A percentile compares a stretch with the other conserved stretches of the same genome.
Evolutionary conservation across 768 basidiomycete genomes (phyloP).

Genomic region (Phlegmacium glaucopus): DNA sequence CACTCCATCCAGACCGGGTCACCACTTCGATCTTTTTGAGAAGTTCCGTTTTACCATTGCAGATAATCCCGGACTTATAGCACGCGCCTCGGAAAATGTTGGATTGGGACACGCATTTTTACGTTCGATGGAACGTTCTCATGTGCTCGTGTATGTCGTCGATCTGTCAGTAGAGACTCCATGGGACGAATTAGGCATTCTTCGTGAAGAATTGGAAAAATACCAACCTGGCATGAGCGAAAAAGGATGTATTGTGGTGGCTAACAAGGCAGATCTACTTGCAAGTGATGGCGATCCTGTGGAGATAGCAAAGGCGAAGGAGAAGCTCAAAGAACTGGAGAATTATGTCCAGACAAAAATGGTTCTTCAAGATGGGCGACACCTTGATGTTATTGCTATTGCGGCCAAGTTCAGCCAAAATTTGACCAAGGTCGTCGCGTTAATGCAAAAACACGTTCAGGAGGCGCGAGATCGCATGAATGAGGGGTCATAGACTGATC

Average conservation of each 20-base stretch:
- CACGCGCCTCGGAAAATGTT: conserved; percentile 80
- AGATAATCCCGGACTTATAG: conserved; percentile 94
- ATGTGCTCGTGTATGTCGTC: conserved; percentile 88
- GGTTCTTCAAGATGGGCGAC: conserved; percentile 27
- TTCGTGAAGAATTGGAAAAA: conserved; percentile 81
- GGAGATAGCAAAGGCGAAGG: conserved; percentile 49
- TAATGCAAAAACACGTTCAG: conserved; percentile 67
- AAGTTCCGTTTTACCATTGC: conserved; percentile 90
- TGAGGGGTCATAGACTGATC: conserved; percentile 7
- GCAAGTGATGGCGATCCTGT: conserved; percentile 45
- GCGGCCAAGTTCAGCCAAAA: conserved; percentile 90
- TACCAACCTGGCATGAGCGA: conserved; percentile 76
- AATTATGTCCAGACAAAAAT: conserved; percentile 51
- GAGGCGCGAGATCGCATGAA: conserved; percentile 23
- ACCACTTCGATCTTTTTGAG: conserved; percentile 63
- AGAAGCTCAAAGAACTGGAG: conserved; percentile 55
- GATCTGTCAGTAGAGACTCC: conserved; percentile 77
- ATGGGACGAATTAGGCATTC: conserved; percentile 69
- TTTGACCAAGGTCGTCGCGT: conserved; percentile 59
- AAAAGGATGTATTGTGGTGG: conserved; percentile 78
- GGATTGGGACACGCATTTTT: conserved; percentile 95
- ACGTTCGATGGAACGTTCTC: conserved; percentile 88
- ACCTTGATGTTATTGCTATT: conserved; percentile 70
- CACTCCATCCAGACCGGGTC: conserved; percentile 27
- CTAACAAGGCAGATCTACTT: conserved; percentile 93